Percentiles rank a stretch among this genome's conserved stretches.
phyloP scores from a whole-genome alignment of 805 yeast species.

The Kodamaea laetipori region DNA sequence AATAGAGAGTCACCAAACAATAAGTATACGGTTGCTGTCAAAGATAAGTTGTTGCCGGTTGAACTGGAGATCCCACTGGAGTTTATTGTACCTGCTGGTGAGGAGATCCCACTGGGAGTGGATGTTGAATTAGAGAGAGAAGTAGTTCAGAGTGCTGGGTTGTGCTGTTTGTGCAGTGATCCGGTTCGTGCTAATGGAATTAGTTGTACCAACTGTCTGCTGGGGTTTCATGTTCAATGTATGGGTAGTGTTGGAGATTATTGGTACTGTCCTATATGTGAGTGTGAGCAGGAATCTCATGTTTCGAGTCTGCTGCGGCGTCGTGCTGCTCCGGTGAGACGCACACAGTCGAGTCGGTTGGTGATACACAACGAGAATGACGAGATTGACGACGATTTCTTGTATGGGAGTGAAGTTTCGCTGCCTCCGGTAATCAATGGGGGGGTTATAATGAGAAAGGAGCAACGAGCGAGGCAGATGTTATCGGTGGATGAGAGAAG shows the following conservation, averaged over 20 bases:
- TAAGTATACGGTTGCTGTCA: constrained; percentile 21
- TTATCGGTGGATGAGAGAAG: constrained; percentile 37
- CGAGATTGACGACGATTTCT: constrained; percentile 34
- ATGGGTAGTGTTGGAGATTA: constrained; percentile 11
- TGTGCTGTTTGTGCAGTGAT: constrained; percentile 11
- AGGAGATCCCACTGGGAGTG: too few species aligned
- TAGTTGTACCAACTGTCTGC: constrained; percentile 7
- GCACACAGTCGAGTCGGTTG: not conserved
- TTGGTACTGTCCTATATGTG: constrained; percentile 59
- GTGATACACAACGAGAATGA: constrained; percentile 32
- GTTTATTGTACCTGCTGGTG: constrained; percentile 11
- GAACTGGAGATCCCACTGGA: constrained; percentile 10
- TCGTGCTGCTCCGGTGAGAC: too few species aligned
- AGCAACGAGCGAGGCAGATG: constrained; percentile 29
- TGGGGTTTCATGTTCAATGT: constrained; percentile 8
- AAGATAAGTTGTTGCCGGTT: constrained; percentile 32
- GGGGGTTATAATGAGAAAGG: constrained; percentile 39
- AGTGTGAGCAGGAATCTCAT: constrained; percentile 32
- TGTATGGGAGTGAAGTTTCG: constrained; percentile 18
- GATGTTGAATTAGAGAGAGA: not conserved
- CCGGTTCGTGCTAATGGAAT: not conserved
- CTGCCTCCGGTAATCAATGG: constrained; percentile 29
- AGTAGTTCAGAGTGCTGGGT: not conserved
- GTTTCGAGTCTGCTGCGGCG: not conserved
- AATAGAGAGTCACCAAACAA: constrained; percentile 17